Evolutionary conservation across 176 grass and related monocot species (phyloP).

Genomic region (Areca catechu): DNA sequence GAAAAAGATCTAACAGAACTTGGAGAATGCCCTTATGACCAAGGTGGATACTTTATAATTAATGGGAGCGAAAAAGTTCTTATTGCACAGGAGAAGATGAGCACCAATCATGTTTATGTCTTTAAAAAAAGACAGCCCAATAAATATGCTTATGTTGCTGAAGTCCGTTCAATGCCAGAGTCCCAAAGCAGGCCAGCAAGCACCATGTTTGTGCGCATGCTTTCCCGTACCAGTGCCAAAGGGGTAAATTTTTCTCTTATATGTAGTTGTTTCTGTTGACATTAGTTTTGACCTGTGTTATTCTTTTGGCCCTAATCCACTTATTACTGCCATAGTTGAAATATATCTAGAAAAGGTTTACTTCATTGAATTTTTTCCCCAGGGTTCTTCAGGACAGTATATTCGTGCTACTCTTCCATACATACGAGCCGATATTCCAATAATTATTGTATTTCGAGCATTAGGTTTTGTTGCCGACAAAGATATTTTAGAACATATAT

Average conservation of each 20-base stretch:
- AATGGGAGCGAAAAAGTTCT: constrained; percentile 97
- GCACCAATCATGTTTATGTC: constrained; percentile 97
- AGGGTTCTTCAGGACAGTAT: constrained; percentile 98
- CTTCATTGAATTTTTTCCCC: not conserved
- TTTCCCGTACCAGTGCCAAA: constrained; percentile 84
- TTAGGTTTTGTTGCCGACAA: constrained; percentile 99
- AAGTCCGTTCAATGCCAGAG: constrained; percentile 93
- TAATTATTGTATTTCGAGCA: constrained; percentile 95
- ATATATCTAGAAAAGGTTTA: too few relatives aligned
- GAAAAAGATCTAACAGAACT: constrained; percentile 95
- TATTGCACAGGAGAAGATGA: constrained; percentile 98
- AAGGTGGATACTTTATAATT: constrained; percentile 96
- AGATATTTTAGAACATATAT: constrained; percentile 98
- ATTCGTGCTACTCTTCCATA: constrained; percentile 97
- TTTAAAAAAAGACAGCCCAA: constrained; percentile 99
- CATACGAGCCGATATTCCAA: constrained; percentile 90
- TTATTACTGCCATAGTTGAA: too few relatives aligned
- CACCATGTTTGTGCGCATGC: constrained; percentile 98
- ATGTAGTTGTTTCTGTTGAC: too few relatives aligned
- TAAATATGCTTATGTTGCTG: constrained; percentile 86
- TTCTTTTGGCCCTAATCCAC: too few relatives aligned
- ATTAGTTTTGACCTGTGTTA: too few relatives aligned
- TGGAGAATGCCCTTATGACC: constrained; percentile 94
- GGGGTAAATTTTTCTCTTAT: constrained; percentile 43
- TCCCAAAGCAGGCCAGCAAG: constrained; percentile 91